Percentiles rank a stretch among this genome's conserved stretches.
Conservation (phyloP, 441 rosid genomes). For the Manihot esculenta region DNA sequence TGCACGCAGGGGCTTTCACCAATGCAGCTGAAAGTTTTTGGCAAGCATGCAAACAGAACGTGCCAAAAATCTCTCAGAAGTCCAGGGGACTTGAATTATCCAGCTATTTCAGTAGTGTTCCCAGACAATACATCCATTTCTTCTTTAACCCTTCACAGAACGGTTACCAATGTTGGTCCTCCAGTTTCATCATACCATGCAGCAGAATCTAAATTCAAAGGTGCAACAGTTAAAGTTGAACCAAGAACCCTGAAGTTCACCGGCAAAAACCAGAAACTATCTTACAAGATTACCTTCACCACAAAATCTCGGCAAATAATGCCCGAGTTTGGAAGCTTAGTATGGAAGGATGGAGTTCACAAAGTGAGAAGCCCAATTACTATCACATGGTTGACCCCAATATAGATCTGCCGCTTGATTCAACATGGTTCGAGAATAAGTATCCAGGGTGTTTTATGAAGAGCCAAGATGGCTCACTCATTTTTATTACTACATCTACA, state of each 20-base stretch:
- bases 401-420: slow-evolving; percentile 25
- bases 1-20: slow-evolving; percentile 67
- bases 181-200: slow-evolving; percentile 59
- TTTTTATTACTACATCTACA: slow-evolving; percentile 13
- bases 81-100: slow-evolving; percentile 86
- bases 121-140: slow-evolving; percentile 44
- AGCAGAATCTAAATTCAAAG: slow-evolving; percentile 64
- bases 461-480: slow-evolving; percentile 19
- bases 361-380: slow-evolving; percentile 81
- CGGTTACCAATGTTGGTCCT: slow-evolving; percentile 85
- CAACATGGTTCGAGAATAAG: slow-evolving; percentile 36
- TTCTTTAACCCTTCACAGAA: slow-evolving; percentile 47
- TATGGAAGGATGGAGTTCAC: slow-evolving; percentile 77
- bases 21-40: slow-evolving; percentile 59
- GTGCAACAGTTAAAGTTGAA: slow-evolving; percentile 51
- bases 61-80: slow-evolving; percentile 53
- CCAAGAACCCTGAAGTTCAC: slow-evolving; percentile 65
- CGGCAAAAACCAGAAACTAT: slow-evolving; percentile 59
- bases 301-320: slow-evolving; percentile 43
- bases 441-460: slow-evolving; percentile 16
- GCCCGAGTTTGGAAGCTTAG: slow-evolving; percentile 80
- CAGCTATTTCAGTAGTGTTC: slow-evolving; percentile 78
- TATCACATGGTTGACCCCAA: slow-evolving; percentile 61
- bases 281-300: slow-evolving; percentile 64
- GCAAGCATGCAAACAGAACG: slow-evolving; percentile 64